Conservation (phyloP, 148 eudicot genomes). For the Amaranthus cruentus region DNA sequence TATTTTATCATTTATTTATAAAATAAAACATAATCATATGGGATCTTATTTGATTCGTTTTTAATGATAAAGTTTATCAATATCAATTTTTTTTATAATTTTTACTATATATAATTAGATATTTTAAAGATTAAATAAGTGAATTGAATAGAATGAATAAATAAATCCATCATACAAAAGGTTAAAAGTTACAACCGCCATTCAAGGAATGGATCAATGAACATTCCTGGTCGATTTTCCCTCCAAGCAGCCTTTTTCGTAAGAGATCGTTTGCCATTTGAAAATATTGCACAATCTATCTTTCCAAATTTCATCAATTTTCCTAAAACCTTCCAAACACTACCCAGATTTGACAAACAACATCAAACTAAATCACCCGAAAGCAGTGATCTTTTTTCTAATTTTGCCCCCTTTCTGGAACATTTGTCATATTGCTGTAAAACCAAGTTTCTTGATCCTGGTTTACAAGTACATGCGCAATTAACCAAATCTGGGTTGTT, state of each 20-base stretch:
- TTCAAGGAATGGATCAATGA: slow-evolving; percentile 32
- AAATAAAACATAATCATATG: too few species aligned
- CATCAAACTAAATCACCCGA: slow-evolving; percentile 9
- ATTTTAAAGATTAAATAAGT: too few species aligned
- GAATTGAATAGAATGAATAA: too few species aligned
- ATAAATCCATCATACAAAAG: too few species aligned
- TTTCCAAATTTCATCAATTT: background rate
- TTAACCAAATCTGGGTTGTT: slow-evolving; percentile 44
- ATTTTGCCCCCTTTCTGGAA: slow-evolving; percentile 34
- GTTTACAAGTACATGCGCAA: slow-evolving; percentile 50
- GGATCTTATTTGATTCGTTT: too few species aligned
- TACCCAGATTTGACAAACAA: slow-evolving; percentile 15
- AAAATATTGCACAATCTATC: slow-evolving; percentile 7
- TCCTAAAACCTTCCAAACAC: slow-evolving; percentile 15
- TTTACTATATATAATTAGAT: too few species aligned
- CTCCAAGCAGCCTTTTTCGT: slow-evolving; percentile 25
- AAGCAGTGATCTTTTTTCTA: slow-evolving; percentile 10
- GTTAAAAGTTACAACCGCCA: background rate
- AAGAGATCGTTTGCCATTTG: slow-evolving; percentile 31
- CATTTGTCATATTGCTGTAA: slow-evolving; percentile 40
- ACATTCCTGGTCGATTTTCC: slow-evolving; percentile 29
- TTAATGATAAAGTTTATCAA: too few species aligned
- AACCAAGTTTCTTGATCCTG: slow-evolving; percentile 44
- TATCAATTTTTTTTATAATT: too few species aligned
- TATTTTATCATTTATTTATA: too few species aligned